Base-by-base conservation (phyloP, 768 basidiomycete genomes). In the Phanerodontia chrysosporium region DNA sequence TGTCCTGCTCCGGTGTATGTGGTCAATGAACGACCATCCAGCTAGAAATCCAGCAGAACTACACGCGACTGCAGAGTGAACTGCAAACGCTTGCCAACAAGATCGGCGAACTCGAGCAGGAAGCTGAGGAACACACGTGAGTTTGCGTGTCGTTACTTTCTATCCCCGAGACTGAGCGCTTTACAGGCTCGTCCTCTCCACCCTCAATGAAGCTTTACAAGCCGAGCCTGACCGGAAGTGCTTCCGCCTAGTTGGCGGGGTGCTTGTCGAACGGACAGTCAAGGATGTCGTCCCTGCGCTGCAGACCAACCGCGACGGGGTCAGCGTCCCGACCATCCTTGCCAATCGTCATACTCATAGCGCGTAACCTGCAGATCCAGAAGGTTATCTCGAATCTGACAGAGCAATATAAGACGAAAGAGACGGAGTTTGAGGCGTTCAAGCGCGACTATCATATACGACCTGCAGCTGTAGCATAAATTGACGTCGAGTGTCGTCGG, bases 41-140 rank as follows among this genome's bases (percentile, higher is more conserved):
- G 82, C 78, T 78, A 93, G 92, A 95, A 73, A 83, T 94, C 58
- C 90, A 93, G 73, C 84, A 87, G 74, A 88, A 78, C 45, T 96
- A 91, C 68, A 79, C 86, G 62, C 84, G 87, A 58, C 80, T 89
- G 67, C 90, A 95, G 73, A 90, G 82, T 74, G 96, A 98, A 51
- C 77, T 98, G 28, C 93, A 95, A 72, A 83, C 86, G n/a, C 75
- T 98, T 27, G 93, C 94, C 36, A 84, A 87, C 63, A 98, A 98
- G 76, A 95, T 98, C 65, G 91, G 92, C 61, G 97, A 99, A 73
- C 80, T 99, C 30, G 97, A 99, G 72, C 85, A 88, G 64, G 97
- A 99, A 68, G 85, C 92, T 21, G 97, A 99, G 62, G 97, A 99
- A 70, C 95, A 99, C 72, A 80, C 82, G 96, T 95, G 62, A 64